These are phyloP conservation scores for Xylaria sp. DNA, from an alignment of 2,329 filamentous ascomycete species.

Conservation along the genomic window DNA sequence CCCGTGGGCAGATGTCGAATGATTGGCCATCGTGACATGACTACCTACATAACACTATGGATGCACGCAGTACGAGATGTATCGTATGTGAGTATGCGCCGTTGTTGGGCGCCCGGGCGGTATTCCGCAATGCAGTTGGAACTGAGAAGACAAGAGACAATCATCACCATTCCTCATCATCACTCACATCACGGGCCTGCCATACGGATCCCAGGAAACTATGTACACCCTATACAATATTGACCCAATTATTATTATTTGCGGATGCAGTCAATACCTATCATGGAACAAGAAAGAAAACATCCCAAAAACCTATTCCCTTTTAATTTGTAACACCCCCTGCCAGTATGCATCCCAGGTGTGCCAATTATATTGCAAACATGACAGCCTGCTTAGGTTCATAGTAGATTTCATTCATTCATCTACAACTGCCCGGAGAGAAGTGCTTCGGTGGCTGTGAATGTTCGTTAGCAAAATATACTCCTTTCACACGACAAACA, in stretches of 20 bases:
- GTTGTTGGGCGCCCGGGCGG: too few relatives aligned
- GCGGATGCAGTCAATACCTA: slow-evolving; percentile 12
- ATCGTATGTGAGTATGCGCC: too few relatives aligned
- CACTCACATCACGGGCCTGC: background rate
- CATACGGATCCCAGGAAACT: background rate
- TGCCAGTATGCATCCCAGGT: slow-evolving; percentile 15
- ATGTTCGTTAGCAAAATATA: slow-evolving; percentile 27
- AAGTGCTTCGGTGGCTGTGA: slow-evolving; percentile 67
- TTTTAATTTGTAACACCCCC: slow-evolving; percentile 18
- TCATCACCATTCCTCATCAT: background rate
- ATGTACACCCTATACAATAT: background rate
- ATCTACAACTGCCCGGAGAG: slow-evolving; percentile 67
- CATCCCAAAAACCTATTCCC: slow-evolving; percentile 1
- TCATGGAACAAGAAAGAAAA: slow-evolving; percentile 8
- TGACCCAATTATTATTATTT: slow-evolving; percentile 21
- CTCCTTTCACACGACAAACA: background rate
- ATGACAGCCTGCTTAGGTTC: background rate
- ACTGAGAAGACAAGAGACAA: background rate
- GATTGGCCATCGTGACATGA: background rate
- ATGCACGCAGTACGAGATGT: too few relatives aligned
- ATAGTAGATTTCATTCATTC: background rate
- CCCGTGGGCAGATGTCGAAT: background rate
- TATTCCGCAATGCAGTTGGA: background rate
- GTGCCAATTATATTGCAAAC: slow-evolving; percentile 8
- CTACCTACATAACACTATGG: too few relatives aligned